Evolutionary conservation across 1,284 basidiomycete genomes (phyloP).

Genomic region (Leccinum solheimii): DNA sequence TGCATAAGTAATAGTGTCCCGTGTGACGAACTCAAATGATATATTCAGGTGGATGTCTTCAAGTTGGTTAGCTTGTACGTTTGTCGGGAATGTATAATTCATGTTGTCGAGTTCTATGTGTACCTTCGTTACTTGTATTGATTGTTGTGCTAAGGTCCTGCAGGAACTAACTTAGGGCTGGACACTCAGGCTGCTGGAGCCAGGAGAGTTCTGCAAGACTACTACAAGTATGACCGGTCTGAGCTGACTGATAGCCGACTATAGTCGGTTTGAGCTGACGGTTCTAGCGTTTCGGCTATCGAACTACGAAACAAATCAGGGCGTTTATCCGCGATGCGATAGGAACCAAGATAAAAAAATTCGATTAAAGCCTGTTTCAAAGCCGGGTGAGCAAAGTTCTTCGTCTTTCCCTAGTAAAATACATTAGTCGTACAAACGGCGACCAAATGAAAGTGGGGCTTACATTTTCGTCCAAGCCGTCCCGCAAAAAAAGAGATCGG

Average conservation of each 20-base stretch:
- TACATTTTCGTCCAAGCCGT: background rate
- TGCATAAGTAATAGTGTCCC: background rate
- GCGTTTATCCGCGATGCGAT: background rate
- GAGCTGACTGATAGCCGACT: background rate
- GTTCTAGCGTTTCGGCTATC: too few species aligned
- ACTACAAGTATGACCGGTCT: background rate
- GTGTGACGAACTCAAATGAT: background rate
- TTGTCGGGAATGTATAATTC: too few species aligned
- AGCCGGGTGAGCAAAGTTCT: background rate
- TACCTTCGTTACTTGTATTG: too few species aligned
- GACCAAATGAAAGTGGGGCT: background rate
- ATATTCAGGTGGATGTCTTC: background rate
- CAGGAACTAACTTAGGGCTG: too few species aligned
- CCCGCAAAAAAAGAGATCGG: background rate
- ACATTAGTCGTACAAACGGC: background rate
- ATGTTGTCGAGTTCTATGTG: too few species aligned
- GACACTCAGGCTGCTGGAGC: too few species aligned
- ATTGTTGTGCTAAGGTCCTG: too few species aligned
- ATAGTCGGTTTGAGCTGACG: background rate
- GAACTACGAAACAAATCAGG: background rate
- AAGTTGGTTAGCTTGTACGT: background rate
- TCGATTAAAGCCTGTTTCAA: background rate
- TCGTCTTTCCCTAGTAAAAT: background rate
- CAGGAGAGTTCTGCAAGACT: too few species aligned
- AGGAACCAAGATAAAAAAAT: background rate